phyloP scores from a whole-genome alignment of 108 stramenopile genomes.

The Nitzschia sp. region DNA sequence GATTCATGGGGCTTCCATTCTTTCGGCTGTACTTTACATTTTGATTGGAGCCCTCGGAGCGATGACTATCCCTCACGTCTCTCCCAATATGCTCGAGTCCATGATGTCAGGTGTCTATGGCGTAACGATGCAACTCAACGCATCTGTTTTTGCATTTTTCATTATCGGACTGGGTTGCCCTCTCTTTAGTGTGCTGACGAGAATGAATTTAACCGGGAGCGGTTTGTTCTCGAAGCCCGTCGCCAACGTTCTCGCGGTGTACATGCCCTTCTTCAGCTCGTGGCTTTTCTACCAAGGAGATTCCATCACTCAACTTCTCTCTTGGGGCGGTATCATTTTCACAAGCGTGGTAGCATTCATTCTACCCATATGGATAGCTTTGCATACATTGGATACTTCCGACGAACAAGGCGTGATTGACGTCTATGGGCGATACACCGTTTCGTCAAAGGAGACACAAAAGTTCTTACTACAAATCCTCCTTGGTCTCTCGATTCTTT shows the following conservation, averaged over 20 bases:
- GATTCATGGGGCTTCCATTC: conserved; percentile 41
- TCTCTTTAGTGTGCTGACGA: conserved; percentile 58
- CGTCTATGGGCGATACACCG: conserved; percentile 32
- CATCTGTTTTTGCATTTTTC: conserved; percentile 64
- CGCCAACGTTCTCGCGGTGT: conserved; percentile 54
- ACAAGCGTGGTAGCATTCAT: conserved; percentile 67
- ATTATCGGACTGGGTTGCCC: conserved; percentile 79
- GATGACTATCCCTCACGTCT: conserved; percentile 54
- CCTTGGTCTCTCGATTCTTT: conserved; percentile 27
- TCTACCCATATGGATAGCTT: conserved; percentile 50
- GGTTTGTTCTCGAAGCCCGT: conserved; percentile 26
- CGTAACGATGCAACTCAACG: conserved; percentile 39
- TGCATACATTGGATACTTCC: conserved; percentile 36
- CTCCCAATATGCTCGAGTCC: conserved; percentile 61
- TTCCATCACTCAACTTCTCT: conserved; percentile 40
- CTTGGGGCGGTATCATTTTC: conserved; percentile 64
- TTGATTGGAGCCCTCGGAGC: conserved; percentile 62
- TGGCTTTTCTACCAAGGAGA: conserved; percentile 64
- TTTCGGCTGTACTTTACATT: conserved; percentile 52
- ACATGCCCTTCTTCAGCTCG: conserved; percentile 53
- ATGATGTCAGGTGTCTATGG: conserved; percentile 71
- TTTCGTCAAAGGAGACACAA: conserved; percentile 20
- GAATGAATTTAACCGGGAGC: conserved; percentile 55
- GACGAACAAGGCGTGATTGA: conserved; percentile 35
- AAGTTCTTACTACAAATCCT: conserved; percentile 19